A percentile compares a stretch with the other conserved stretches of the same genome.
These are phyloP conservation scores for Phlegmacium glaucopus DNA, from an alignment of 768 basidiomycete species.

Conservation along the genomic window DNA sequence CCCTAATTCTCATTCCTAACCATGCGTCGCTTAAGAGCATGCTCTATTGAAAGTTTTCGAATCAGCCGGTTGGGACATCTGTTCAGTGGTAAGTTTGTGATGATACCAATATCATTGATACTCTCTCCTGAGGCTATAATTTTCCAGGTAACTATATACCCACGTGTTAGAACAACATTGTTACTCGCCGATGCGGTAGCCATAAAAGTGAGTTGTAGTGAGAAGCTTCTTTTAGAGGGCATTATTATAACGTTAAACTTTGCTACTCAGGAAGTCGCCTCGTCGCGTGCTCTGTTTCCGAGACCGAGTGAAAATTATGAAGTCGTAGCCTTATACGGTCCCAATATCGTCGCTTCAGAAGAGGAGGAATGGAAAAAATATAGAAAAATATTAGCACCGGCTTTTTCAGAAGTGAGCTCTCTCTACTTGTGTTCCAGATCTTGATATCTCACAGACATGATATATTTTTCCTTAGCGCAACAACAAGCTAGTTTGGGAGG, in stretches of 20 bases:
- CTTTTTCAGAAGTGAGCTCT: conserved; percentile 50
- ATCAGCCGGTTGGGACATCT: neutral
- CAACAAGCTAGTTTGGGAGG: conserved; percentile 46
- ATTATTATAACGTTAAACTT: neutral
- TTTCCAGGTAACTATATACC: neutral
- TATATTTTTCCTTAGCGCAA: conserved; percentile 26
- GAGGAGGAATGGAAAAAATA: conserved; percentile 65
- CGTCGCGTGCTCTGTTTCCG: conserved; percentile 46
- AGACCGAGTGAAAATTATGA: conserved; percentile 45
- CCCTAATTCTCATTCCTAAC: no score
- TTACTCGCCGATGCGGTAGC: neutral
- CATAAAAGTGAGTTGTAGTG: neutral
- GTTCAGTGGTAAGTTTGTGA: neutral
- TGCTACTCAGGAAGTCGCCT: conserved; percentile 38
- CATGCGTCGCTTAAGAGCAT: no score
- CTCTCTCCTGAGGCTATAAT: neutral
- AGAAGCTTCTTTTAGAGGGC: neutral
- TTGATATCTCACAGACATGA: neutral
- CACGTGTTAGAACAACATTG: neutral
- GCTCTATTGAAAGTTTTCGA: neutral
- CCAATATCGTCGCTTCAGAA: conserved; percentile 57
- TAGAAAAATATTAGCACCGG: conserved; percentile 52
- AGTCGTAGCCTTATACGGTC: conserved; percentile 45
- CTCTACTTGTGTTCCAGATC: neutral
- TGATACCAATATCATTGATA: neutral